phyloP scores from a whole-genome alignment of 352 stramenopile genomes.

The Halophytophthora batemanensis region DNA sequence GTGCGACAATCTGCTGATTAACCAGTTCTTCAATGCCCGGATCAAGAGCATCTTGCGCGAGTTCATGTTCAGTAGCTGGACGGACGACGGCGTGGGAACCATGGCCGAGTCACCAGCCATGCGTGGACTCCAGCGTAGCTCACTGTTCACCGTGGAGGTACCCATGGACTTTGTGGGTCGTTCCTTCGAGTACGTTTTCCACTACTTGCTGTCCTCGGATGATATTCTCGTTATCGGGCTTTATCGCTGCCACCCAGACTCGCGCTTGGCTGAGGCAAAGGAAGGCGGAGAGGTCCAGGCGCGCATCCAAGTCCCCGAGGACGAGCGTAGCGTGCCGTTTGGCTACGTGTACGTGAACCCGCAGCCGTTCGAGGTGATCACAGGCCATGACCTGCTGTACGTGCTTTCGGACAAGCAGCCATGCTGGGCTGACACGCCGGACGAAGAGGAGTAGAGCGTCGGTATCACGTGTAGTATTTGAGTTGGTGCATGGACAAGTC shows the following conservation, averaged over 20 bases:
- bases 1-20: constrained; percentile 85
- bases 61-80: constrained; percentile 83
- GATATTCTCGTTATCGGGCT: constrained; percentile 74
- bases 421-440: constrained; percentile 40
- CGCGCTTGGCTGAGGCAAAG: constrained; percentile 10
- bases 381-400: constrained; percentile 81
- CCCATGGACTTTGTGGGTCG: constrained; percentile 78
- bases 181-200: constrained; percentile 80
- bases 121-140: constrained; percentile 56
- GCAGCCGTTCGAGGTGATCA: constrained; percentile 66
- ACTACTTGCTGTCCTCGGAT: constrained; percentile 78
- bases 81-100: constrained; percentile 33
- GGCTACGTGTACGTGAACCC: constrained; percentile 86
- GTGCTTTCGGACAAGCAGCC: constrained; percentile 81
- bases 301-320: constrained; percentile 57
- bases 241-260: constrained; percentile 72
- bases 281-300: constrained; percentile 18
- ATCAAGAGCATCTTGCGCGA: constrained; percentile 86
- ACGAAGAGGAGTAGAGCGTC: constrained; percentile 7
- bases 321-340: constrained; percentile 68
- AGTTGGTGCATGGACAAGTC: too few relatives aligned
- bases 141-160: constrained; percentile 78
- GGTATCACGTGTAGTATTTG: too few relatives aligned
- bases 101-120: constrained; percentile 32
- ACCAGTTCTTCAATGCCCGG: constrained; percentile 86